Percentiles rank a stretch among this genome's conserved stretches.
These are phyloP conservation scores for Beauveria brongniartii DNA, from an alignment of 2,329 filamentous ascomycete genomes.

Conservation along the genomic window DNA sequence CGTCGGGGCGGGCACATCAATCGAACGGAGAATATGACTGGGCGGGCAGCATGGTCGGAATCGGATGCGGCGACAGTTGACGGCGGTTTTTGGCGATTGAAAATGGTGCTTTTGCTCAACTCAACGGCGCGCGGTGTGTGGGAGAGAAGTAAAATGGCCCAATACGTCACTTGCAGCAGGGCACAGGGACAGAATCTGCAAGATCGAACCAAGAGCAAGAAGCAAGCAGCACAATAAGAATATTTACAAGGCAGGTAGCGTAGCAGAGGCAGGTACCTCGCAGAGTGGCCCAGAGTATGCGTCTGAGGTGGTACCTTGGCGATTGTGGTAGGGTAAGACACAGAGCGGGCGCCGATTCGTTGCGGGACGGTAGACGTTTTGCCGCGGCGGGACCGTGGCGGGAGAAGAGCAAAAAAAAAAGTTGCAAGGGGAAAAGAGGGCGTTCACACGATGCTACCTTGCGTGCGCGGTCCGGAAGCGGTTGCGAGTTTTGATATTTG, in stretches of 20 bases:
- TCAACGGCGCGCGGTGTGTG: background rate
- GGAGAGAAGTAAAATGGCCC: background rate
- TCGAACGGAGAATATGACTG: conserved; percentile 5
- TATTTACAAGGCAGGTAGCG: background rate
- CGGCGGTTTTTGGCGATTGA: background rate
- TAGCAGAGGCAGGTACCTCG: background rate
- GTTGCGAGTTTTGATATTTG: too few species aligned
- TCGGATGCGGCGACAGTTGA: background rate
- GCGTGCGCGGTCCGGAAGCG: too few species aligned
- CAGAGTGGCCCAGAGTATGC: too few species aligned
- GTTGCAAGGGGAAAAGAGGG: too few species aligned
- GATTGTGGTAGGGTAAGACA: too few species aligned
- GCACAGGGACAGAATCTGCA: background rate
- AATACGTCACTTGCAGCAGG: conserved; percentile 3
- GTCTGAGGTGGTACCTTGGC: too few species aligned
- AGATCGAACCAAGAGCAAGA: background rate
- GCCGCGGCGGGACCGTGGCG: too few species aligned
- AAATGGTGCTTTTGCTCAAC: background rate
- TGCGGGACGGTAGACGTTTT: too few species aligned
- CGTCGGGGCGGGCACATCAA: background rate
- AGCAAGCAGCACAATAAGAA: background rate
- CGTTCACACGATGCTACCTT: too few species aligned
- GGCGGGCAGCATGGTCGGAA: conserved; percentile 3
- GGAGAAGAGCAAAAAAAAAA: too few species aligned
- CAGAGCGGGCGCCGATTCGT: too few species aligned